Base-by-base conservation (phyloP, 1,284 basidiomycete species). In the Ganoderma lingzhi region DNA sequence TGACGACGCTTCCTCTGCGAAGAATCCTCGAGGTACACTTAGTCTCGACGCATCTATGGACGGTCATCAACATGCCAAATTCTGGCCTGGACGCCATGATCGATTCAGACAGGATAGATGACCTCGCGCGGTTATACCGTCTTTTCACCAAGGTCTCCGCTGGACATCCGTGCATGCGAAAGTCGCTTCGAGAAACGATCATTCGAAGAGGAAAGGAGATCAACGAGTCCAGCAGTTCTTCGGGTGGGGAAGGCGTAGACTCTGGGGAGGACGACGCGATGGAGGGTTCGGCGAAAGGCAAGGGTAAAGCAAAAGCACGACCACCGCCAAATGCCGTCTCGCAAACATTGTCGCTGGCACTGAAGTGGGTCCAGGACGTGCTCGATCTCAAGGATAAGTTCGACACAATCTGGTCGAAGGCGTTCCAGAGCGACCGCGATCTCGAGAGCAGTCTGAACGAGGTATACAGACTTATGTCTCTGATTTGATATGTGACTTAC, bases 341-440 rank as follows among this genome's bases (percentile, higher is more conserved):
- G 39, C 88, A 90, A 68, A 87, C 85, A 0, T 79, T 86, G 42
- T 76, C 82, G 2, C 74, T 86, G 23, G 98, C 97, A 0, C 83
- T 98, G 66, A 92, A 91, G 78, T 99, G 98, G 98, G 97, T 99
- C 0, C 92, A 98, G 80, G 92, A 95, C 74, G 94, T 98, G 10
- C 84, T 99, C 12, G 90, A 93, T 71, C 85, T 99, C 69, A 98
- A 99, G 81, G 95, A 97, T 82, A 94, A 90, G 77, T 96, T 98
- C 78, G 96, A 98, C 76, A 77, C 77, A 12, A 81, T 98, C 10
- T 92, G 96, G 86, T 86, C 83, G 60, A 80, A 85, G 37, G 89
- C 94, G 1, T 97, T 98, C 77, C 82, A 83, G 35, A 87, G 83
- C 62, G 93, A 98, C 80, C 88, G 91, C 71, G 90, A 93, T 17